These are phyloP conservation scores for Eutypa lata DNA, from an alignment of 2,329 filamentous ascomycete genomes.

Conservation along the genomic window DNA sequence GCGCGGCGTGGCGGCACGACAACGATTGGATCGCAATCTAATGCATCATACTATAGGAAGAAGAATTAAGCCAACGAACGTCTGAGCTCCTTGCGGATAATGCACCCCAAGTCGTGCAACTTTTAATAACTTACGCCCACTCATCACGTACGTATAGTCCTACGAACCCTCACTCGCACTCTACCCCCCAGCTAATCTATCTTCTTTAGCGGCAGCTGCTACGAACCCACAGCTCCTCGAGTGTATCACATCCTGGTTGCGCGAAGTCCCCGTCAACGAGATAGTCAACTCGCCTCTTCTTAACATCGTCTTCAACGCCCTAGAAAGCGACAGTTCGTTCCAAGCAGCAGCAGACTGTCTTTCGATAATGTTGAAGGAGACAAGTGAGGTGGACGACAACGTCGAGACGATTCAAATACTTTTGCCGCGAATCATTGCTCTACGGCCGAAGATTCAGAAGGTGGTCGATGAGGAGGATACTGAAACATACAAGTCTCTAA, in stretches of 20 bases:
- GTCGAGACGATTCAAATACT: constrained; percentile 77
- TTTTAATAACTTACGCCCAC: constrained; percentile 87
- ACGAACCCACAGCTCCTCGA: constrained; percentile 89
- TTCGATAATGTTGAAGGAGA: constrained; percentile 88
- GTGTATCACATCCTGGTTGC: constrained; percentile 94
- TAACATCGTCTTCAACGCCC: constrained; percentile 72
- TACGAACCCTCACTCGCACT: constrained; percentile 12
- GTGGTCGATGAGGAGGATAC: constrained; percentile 77
- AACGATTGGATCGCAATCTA: constrained; percentile 40
- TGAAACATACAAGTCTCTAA: constrained; percentile 83
- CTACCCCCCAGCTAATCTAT: constrained; percentile 6
- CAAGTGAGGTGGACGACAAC: constrained; percentile 88
- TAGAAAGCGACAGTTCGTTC: constrained; percentile 74
- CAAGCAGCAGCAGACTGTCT: constrained; percentile 89
- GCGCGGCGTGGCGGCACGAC: constrained; percentile 23
- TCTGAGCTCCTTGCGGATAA: constrained; percentile 89
- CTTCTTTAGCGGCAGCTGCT: constrained; percentile 61
- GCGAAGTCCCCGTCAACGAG: constrained; percentile 81
- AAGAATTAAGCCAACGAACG: constrained; percentile 84
- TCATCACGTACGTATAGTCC: constrained; percentile 68
- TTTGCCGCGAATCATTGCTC: constrained; percentile 73
- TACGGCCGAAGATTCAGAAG: constrained; percentile 73
- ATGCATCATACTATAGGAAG: constrained; percentile 69
- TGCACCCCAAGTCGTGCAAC: constrained; percentile 77
- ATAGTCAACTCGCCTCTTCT: constrained; percentile 85